Evolutionary conservation across 371 early-diverging fungal genomes (phyloP).

Genomic region (Amoeboaphelidium occidentale): DNA sequence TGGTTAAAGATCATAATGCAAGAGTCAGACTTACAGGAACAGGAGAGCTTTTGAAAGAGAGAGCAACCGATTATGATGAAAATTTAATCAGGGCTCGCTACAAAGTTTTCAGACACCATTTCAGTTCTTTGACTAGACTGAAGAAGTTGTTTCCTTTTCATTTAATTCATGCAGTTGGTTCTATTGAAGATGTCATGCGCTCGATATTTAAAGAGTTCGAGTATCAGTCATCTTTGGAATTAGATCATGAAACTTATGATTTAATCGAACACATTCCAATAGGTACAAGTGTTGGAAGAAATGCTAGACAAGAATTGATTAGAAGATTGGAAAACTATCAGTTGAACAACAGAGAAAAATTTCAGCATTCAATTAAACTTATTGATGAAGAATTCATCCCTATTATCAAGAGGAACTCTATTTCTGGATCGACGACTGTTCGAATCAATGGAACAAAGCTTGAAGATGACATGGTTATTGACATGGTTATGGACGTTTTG

Average conservation of each 20-base stretch:
- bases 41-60: conserved; percentile 32
- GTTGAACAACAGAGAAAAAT: not conserved
- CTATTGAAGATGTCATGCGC: conserved; percentile 32
- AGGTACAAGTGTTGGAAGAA: conserved; percentile 31
- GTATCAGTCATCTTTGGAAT: conserved; percentile 33
- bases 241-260: conserved; percentile 31
- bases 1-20: conserved; percentile 29
- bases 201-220: conserved; percentile 35
- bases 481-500: conserved; percentile 34
- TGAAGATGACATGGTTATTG: conserved; percentile 22
- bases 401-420: conserved; percentile 15
- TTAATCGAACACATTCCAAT: conserved; percentile 35
- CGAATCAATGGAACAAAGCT: conserved; percentile 17
- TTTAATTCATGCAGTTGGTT: conserved; percentile 31
- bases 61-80: conserved; percentile 37
- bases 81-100: conserved; percentile 32
- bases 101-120: conserved; percentile 33
- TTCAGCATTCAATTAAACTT: not conserved
- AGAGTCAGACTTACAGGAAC: conserved; percentile 29
- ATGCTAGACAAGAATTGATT: conserved; percentile 22
- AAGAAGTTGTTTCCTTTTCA: conserved; percentile 41
- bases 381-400: not conserved
- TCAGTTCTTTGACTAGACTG: conserved; percentile 27
- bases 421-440: conserved; percentile 30
- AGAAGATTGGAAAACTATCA: not conserved